phyloP scores from a whole-genome alignment of 768 basidiomycete species.

The Amanita molliuscula region DNA sequence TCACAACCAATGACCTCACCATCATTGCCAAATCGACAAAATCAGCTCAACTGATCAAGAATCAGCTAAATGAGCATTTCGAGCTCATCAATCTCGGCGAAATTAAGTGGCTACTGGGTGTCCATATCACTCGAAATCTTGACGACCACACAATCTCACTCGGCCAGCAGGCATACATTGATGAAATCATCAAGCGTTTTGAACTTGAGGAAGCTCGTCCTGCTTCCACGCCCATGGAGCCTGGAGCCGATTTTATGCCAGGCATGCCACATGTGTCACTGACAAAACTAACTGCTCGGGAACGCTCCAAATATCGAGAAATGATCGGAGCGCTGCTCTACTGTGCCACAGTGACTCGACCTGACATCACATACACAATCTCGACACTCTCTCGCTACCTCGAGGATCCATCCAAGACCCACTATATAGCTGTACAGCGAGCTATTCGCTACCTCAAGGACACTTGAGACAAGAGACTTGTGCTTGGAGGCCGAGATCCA shows the following conservation, averaged over 20 bases:
- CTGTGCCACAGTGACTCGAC: constrained; percentile 14
- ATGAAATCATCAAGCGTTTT: constrained; percentile 11
- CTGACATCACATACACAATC: constrained; percentile 20
- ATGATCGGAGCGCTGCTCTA: constrained; percentile 21
- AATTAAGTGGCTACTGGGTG: constrained; percentile 18
- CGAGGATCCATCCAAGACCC: constrained; percentile 13
- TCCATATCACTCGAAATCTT: constrained; percentile 12
- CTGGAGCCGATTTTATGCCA: constrained; percentile 10
- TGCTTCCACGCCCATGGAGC: constrained; percentile 11
- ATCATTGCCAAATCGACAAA: too few species aligned
- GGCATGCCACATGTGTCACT: constrained; percentile 7
- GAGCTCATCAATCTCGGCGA: constrained; percentile 15
- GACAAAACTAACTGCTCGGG: neutral
- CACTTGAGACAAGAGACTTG: constrained; percentile 10
- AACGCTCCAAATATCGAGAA: constrained; percentile 13
- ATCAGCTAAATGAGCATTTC: constrained; percentile 12
- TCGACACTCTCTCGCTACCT: constrained; percentile 14
- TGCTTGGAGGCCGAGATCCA: constrained; percentile 8
- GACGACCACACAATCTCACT: constrained; percentile 11
- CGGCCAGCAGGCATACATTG: constrained; percentile 17
- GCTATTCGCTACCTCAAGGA: constrained; percentile 20
- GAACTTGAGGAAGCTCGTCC: constrained; percentile 11
- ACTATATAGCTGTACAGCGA: constrained; percentile 15
- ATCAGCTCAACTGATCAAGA: too few species aligned
- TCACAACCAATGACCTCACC: too few species aligned